phyloP scores from a whole-genome alignment of 352 stramenopile genomes.

The Aphanomyces euteiches region DNA sequence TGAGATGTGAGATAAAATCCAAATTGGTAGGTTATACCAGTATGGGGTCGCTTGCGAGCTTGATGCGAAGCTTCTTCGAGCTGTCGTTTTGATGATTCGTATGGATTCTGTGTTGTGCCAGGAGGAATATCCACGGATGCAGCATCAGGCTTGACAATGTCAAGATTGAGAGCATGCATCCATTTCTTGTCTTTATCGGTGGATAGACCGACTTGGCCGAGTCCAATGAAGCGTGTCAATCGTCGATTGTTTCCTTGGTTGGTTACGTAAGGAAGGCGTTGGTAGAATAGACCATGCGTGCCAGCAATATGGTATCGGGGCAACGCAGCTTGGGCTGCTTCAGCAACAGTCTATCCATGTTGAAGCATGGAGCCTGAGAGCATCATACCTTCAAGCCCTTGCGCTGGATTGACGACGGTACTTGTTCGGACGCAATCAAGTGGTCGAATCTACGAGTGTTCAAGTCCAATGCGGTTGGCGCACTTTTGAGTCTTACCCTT shows the following conservation, averaged over 20 bases:
- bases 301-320: slow-evolving; percentile 74
- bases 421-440: slow-evolving; percentile 54
- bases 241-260: slow-evolving; percentile 40
- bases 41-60: slow-evolving; percentile 41
- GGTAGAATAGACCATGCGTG: slow-evolving; percentile 61
- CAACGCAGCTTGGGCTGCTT: slow-evolving; percentile 44
- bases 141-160: slow-evolving; percentile 36
- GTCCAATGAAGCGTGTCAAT: slow-evolving; percentile 65
- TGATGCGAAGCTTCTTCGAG: slow-evolving; percentile 34
- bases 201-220: slow-evolving; percentile 51
- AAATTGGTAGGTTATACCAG: slow-evolving; percentile 7
- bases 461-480: neutral
- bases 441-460: slow-evolving; percentile 45
- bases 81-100: slow-evolving; percentile 33
- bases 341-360: slow-evolving; percentile 1
- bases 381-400: slow-evolving; percentile 19
- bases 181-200: slow-evolving; percentile 81
- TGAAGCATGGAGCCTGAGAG: neutral
- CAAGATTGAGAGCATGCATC: slow-evolving; percentile 68
- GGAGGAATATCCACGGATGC: slow-evolving; percentile 56
- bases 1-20: no score
- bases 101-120: slow-evolving; percentile 72
- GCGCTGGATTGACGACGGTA: slow-evolving; percentile 47
- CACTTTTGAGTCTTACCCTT: neutral
- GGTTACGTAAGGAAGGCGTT: slow-evolving; percentile 70